Evolutionary conservation across 108 stramenopile species (phyloP), one percentile per base, ranked within the genome.

Genomic region (Nitzschia inconspicua): DNA sequence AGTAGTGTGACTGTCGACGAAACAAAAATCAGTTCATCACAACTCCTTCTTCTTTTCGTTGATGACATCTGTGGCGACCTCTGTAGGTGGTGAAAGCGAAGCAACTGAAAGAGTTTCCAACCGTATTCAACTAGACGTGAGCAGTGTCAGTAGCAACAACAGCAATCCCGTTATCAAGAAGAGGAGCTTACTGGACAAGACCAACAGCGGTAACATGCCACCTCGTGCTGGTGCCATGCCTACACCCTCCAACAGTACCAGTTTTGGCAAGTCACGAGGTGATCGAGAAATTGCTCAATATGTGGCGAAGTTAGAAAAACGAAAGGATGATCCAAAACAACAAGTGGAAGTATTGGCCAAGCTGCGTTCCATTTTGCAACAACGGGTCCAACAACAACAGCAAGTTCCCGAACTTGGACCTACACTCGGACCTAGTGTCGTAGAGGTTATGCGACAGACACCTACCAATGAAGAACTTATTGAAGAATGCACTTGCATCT

Each of bases 401-500:
- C 43, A 6, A 27, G 27, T 19, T 16, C 4, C 44, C 4, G 60
- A 34, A 11, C 32, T 44, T 10, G 42, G 46, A 5, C 6, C n/a
- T 16, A 10, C 30, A 3, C 44, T 70, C 19, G 68, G 68, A 5
- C 53, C 68, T 11, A 46, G 48, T 11, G 37, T 70, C 0, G 68
- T 70, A 20, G 68, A 70, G 26, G 60, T 47, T 11, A 70, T 70
- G 57, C 22, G 68, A 26, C 50, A 70, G 3, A 6, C 61, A 26
- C 56, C 65, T 2, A 9, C 50, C 1, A 47, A 56, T 19, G 27
- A 66, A 29, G 49, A 60, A 47, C 26, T 70, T 1, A 62, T 70
- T 47, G 68, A 70, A 70, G 68, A 70, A 50, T 55, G 60, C 30
- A 70, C 68, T 47, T 70, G 68, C 44, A 62, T 70, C 43, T 41